Conservation (phyloP, 2,329 filamentous ascomycete genomes). For the Didymella pomorum region DNA sequence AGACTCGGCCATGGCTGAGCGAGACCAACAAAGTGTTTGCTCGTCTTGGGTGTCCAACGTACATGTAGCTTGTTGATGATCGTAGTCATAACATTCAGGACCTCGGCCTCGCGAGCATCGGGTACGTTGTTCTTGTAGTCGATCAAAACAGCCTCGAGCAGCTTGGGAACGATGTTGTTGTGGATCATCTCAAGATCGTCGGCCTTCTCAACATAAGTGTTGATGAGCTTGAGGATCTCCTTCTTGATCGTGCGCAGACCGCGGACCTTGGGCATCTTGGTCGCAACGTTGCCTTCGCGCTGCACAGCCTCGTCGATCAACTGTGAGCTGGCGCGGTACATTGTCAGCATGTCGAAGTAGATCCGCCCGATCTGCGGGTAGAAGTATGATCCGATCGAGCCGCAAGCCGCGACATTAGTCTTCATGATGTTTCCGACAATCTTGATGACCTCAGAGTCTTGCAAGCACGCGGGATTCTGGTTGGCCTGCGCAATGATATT, state of each 20-base stretch:
- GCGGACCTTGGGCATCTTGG: constrained; percentile 96
- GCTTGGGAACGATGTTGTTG: constrained; percentile 91
- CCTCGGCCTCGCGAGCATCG: constrained; percentile 93
- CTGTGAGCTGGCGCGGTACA: constrained; percentile 97
- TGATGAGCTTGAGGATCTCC: constrained; percentile 97
- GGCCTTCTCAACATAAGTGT: constrained; percentile 97
- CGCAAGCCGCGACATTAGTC: constrained; percentile 98
- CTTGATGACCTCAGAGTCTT: constrained; percentile 96
- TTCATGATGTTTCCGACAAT: constrained; percentile 99
- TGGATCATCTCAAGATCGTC: constrained; percentile 95
- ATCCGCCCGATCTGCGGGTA: constrained; percentile 98
- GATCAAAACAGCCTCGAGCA: constrained; percentile 90
- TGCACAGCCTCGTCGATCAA: constrained; percentile 94
- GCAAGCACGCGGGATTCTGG: constrained; percentile 82
- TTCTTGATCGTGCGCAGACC: constrained; percentile 98
- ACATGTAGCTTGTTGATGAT: constrained; percentile 97
- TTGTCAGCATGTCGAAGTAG: constrained; percentile 97
- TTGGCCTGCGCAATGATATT: constrained; percentile 90
- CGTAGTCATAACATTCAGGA: constrained; percentile 95
- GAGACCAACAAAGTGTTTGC: constrained; percentile 58
- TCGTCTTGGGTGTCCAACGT: constrained; percentile 67
- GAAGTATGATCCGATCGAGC: constrained; percentile 95
- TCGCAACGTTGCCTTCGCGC: constrained; percentile 89
- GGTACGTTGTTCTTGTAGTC: constrained; percentile 98
- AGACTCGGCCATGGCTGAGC: constrained; percentile 26